phyloP scores from a whole-genome alignment of 768 basidiomycete species.

The Serpula lacrymans region DNA sequence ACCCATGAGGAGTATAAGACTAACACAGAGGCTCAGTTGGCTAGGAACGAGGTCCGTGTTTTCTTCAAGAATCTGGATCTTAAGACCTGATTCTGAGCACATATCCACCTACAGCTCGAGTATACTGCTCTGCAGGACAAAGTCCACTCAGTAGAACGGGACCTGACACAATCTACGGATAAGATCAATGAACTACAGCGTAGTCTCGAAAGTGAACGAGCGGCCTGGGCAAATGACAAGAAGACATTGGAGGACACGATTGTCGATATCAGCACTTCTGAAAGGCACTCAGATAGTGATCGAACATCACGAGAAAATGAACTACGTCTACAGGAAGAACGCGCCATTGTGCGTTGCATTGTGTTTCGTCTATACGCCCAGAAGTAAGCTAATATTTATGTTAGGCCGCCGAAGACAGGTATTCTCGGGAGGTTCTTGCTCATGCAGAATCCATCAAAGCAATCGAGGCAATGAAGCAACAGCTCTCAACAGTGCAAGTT shows the following conservation, averaged over 20 bases:
- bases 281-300: slow-evolving; percentile 62
- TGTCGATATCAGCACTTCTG: slow-evolving; percentile 73
- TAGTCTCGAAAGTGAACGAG: slow-evolving; percentile 64
- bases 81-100: neutral
- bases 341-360: slow-evolving; percentile 51
- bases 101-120: slow-evolving; percentile 48
- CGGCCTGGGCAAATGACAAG: slow-evolving; percentile 74
- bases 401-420: slow-evolving; percentile 75
- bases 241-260: slow-evolving; percentile 80
- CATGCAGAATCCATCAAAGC: slow-evolving; percentile 84
- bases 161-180: slow-evolving; percentile 44
- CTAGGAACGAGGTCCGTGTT: slow-evolving; percentile 62
- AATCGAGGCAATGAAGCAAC: slow-evolving; percentile 60
- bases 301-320: slow-evolving; percentile 62
- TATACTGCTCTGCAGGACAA: slow-evolving; percentile 60
- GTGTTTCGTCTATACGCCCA: neutral
- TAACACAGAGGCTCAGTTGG: slow-evolving; percentile 65
- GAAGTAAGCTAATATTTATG: slow-evolving; percentile 1
- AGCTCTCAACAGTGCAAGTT: slow-evolving; percentile 50
- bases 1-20: slow-evolving; percentile 81
- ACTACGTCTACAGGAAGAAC: slow-evolving; percentile 62
- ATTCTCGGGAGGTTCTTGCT: slow-evolving; percentile 75
- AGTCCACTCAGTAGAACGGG: slow-evolving; percentile 49
- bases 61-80: neutral
- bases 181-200: slow-evolving; percentile 60